Percentiles rank a stretch among this genome's conserved stretches.
Conservation (phyloP, 805 yeast species). For the Nadsonia fulvescens region DNA sequence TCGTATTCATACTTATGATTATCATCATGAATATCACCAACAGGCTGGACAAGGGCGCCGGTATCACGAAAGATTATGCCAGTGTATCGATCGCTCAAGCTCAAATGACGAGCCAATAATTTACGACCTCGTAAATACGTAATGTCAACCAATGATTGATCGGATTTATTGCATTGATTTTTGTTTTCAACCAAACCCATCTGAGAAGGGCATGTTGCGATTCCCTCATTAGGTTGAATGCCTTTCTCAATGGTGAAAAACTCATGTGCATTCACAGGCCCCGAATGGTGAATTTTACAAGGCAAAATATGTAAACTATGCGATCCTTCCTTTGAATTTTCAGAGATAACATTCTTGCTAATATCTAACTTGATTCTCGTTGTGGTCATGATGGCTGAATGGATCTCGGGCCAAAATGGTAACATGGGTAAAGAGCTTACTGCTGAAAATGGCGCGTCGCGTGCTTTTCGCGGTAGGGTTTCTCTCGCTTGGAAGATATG, state of each 20-base stretch:
- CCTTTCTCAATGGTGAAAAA: conserved; percentile 9
- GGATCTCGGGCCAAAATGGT: no score
- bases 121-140: conserved; percentile 12
- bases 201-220: no score
- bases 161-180: conserved; percentile 1
- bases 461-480: no score
- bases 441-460: no score
- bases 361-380: conserved; percentile 4
- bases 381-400: conserved; percentile 1
- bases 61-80: no score
- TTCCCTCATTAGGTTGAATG: neutral
- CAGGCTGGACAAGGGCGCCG: conserved; percentile 4
- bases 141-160: neutral
- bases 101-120: conserved; percentile 5
- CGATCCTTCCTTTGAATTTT: conserved; percentile 3
- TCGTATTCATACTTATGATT: conserved; percentile 6
- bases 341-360: no score
- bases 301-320: conserved; percentile 13
- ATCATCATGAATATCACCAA: conserved; percentile 7
- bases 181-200: conserved; percentile 2
- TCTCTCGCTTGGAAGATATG: no score
- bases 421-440: no score
- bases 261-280: conserved; percentile 11
- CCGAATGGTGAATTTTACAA: conserved; percentile 13
- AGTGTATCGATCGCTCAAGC: no score